Conservation (phyloP, 371 early-diverging fungal species). For the Dentiscutata heterogama region DNA sequence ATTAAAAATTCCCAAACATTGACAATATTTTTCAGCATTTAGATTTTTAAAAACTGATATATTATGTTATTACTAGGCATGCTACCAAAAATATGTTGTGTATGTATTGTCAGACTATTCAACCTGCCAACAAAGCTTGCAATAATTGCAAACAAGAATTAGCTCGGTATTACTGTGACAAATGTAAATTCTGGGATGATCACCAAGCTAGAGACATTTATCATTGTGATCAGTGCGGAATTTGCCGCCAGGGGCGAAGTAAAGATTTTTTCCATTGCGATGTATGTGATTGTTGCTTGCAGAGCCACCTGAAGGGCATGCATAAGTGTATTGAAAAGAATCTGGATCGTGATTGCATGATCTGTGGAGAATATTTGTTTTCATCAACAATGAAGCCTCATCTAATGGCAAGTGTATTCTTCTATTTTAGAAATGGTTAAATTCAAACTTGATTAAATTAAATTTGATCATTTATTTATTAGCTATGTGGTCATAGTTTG, state of each 20-base stretch:
- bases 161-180: conserved; percentile 90
- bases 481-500: conserved; percentile 97
- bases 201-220: conserved; percentile 84
- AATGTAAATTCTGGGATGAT: conserved; percentile 96
- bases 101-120: conserved; percentile 87
- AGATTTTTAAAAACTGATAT: not conserved
- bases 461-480: conserved; percentile 39
- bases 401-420: conserved; percentile 76
- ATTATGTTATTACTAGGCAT: conserved; percentile 57
- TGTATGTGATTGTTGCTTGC: conserved; percentile 95
- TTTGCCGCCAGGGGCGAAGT: conserved; percentile 87
- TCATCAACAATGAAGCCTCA: conserved; percentile 84
- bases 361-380: conserved; percentile 98
- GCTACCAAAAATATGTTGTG: conserved; percentile 92
- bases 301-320: conserved; percentile 71
- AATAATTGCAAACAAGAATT: conserved; percentile 68
- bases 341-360: conserved; percentile 94
- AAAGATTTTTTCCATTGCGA: conserved; percentile 95
- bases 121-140: conserved; percentile 85
- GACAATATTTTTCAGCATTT: not conserved
- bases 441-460: not conserved
- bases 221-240: conserved; percentile 94
- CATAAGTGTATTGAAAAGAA: conserved; percentile 96
- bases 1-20: not conserved
- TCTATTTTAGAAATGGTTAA: not conserved